Base-by-base conservation (phyloP, 306 rosid genomes). In the Morella rubra region DNA sequence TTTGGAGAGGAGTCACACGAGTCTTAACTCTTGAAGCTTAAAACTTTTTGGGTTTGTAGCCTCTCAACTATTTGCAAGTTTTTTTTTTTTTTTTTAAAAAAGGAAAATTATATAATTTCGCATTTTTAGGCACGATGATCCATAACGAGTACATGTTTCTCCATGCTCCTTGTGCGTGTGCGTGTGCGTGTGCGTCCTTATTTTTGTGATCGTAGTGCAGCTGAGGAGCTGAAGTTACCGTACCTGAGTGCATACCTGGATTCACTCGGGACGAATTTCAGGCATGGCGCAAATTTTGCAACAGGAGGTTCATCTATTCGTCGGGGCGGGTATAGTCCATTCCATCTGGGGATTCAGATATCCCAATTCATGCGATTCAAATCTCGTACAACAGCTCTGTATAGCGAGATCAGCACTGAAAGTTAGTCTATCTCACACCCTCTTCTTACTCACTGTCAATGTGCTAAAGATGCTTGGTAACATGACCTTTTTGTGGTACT, bases 241-340 rank as follows among this genome's bases (percentile, higher is more conserved):
- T 89, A 84, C 65, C 77, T 94, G 15, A 90, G 90, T 89, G 87
- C 98, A 46, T 94, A 94, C 73, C 81, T 90, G 85, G 87, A 92
- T 82, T 92, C 96, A 60, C 59, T 94, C 50, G 97, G 97, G 65
- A 87, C 96, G 8, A 83, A 84, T 81, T 94, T 86, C 73, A 73
- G 96, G 66, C 85, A 90, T 72, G 97, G 98, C 75, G 96, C 95
- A 44, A 95, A 92, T 82, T 94, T 94, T 52, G 97, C 97, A 27
- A 82, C 87, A 0, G 89, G 89, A 19, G 97, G 98, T 20, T 86
- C 98, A 1, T 81, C 97, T 1, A 90, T 94, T 80, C 84, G 87
- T 67, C 84, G 81, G 0, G 92, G 89, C 16, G 98, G 97, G 64
- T 90, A 46, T 75, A 88, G 90, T 85, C 97, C 98, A 19, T 87